phyloP scores from a whole-genome alignment of 345 rosid genomes.

The Fremontodendron californicum region DNA sequence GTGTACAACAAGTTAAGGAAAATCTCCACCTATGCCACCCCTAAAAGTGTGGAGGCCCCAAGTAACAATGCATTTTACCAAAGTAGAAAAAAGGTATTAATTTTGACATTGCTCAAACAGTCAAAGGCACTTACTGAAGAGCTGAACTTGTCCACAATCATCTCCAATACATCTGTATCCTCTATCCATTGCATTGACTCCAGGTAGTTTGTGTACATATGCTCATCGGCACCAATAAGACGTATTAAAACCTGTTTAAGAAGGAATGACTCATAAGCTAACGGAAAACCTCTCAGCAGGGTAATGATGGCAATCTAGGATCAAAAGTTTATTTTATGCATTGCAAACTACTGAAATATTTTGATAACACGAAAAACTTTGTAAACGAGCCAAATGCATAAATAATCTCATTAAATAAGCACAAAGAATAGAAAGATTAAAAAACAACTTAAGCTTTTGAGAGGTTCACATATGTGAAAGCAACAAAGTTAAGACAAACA shows the following conservation, averaged over 20 bases:
- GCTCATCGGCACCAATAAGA: conserved; percentile 86
- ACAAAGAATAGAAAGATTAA: background rate
- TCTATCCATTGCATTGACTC: conserved; percentile 88
- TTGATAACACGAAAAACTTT: background rate
- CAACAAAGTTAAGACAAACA: conserved; percentile 21
- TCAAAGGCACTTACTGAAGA: conserved; percentile 64
- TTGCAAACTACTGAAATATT: background rate
- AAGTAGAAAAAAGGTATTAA: background rate
- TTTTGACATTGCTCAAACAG: background rate
- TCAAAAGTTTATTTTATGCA: background rate
- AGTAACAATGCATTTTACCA: background rate
- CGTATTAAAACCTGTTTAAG: conserved; percentile 72
- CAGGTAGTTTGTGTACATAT: conserved; percentile 60
- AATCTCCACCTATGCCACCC: background rate
- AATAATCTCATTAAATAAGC: background rate
- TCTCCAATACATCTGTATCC: conserved; percentile 78
- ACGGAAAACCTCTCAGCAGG: background rate
- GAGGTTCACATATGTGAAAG: conserved; percentile 11
- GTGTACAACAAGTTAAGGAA: background rate
- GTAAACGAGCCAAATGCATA: background rate
- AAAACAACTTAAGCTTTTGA: background rate
- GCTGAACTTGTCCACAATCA: conserved; percentile 89
- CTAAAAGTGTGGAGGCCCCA: no score
- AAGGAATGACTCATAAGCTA: conserved; percentile 11
- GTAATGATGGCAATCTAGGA: background rate